Evolutionary conservation across 2,329 filamentous ascomycete genomes (phyloP), one percentile per base, ranked within the genome.

Genomic region (Neophaeococcomyces aloes): DNA sequence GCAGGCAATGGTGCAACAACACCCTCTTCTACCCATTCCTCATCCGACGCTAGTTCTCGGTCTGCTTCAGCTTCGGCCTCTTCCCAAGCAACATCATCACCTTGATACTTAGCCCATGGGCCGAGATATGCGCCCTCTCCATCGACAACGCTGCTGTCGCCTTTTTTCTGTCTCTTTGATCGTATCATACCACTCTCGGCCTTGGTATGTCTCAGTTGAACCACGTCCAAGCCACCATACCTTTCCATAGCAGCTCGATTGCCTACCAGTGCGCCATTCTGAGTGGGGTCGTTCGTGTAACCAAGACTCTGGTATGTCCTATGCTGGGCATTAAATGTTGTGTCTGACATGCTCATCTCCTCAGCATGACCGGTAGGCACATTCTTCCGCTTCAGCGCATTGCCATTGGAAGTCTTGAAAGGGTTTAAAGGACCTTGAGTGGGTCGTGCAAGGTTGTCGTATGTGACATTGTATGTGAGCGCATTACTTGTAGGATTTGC

Each of bases 81-180:
- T 46, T 83, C 75, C 43, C 75, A 76, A 25, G 77, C 69, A 52
- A 87, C 82, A 55, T 83, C 82, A 51, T 88, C 79, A 38, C 79
- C 70, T 50, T 79, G 72, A 59, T 93, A 94, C 60, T 75, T 80
- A 7, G 91, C 93, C 93, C 93, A 98, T 0, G 91, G 93, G 0
- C 93, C 93, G 29, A 94, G 75, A 63, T 98, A 98, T 35, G 87
- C 81, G 42, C 81, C 82, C 6, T 86, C 79, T 1, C 91, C 91
- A 56, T 94, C 88, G 0, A 88, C 82, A 30, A 95, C 74, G 14
- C 80, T 78, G 32, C 86, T 78, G 59, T 89, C 80, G 37, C 91
- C 91, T 59, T 91, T 95, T 53, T 70, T 78, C 63, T 96, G 87
- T 48, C 91, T 74, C 54, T 81, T 83, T n/a, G 79, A 71, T 37